These are phyloP conservation scores for Leptodermis oblonga DNA, from an alignment of 257 asterid species.

Conservation along the genomic window DNA sequence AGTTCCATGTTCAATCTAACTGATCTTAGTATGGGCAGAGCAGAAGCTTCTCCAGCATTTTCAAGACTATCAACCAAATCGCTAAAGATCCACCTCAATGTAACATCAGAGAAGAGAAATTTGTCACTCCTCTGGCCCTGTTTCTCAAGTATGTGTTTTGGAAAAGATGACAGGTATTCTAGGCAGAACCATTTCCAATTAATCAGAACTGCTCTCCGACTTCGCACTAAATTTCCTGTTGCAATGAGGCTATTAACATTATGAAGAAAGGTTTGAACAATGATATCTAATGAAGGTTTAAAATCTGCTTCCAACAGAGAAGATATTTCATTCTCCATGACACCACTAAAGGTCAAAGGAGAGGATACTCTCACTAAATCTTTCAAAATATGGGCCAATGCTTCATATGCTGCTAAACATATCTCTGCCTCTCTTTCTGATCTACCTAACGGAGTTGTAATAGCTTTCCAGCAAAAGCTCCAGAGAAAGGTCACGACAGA, in stretches of 20 bases:
- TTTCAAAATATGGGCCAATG: conserved; percentile 58
- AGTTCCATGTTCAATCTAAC: conserved; percentile 65
- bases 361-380: conserved; percentile 43
- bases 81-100: conserved; percentile 42
- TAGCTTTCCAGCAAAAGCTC: conserved; percentile 72
- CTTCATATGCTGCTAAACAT: conserved; percentile 73
- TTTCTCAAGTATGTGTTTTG: conserved; percentile 40
- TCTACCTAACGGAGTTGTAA: conserved; percentile 44
- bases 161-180: conserved; percentile 59
- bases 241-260: conserved; percentile 56
- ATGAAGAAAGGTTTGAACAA: conserved; percentile 52
- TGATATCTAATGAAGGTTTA: conserved; percentile 46
- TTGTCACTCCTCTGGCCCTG: conserved; percentile 36
- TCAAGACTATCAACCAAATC: conserved; percentile 87
- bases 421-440: conserved; percentile 87
- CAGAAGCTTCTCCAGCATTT: conserved; percentile 85
- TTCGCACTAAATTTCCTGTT: conserved; percentile 53
- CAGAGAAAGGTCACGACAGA: conserved; percentile 60
- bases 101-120: conserved; percentile 45
- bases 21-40: conserved; percentile 77
- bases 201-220: conserved; percentile 78
- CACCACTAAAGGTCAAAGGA: conserved; percentile 46
- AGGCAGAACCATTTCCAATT: conserved; percentile 93
- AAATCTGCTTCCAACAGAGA: conserved; percentile 33
- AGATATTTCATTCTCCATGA: conserved; percentile 28